Evolutionary conservation across 371 early-diverging fungal species (phyloP).

Genomic region (Lichtheimia corymbifera): DNA sequence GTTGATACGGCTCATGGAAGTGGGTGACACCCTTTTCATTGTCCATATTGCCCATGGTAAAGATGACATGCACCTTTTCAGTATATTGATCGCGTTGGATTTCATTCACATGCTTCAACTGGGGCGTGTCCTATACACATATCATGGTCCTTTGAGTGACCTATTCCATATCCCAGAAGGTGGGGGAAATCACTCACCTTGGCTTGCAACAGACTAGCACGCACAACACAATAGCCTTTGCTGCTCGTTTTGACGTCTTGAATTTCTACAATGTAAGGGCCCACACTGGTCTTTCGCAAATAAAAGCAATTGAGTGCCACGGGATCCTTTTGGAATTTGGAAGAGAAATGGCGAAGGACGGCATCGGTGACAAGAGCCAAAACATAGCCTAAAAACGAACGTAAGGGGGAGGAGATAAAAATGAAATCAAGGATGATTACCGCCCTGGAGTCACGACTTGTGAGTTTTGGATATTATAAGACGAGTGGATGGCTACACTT

Average conservation of each 20-base stretch:
- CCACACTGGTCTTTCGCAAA: slow-evolving; percentile 32
- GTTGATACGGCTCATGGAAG: slow-evolving; percentile 18
- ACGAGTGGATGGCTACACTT: slow-evolving; percentile 11
- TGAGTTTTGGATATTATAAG: too few species aligned
- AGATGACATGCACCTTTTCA: slow-evolving; percentile 32
- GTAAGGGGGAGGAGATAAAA: background rate
- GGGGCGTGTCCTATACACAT: background rate
- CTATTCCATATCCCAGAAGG: background rate
- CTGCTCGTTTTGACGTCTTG: slow-evolving; percentile 35
- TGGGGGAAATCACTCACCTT: slow-evolving; percentile 10
- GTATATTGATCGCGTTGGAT: slow-evolving; percentile 27
- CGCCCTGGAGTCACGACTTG: too few species aligned
- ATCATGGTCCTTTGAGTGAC: background rate
- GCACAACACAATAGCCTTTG: slow-evolving; percentile 42
- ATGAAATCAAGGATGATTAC: background rate
- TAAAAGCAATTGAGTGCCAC: slow-evolving; percentile 47
- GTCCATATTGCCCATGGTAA: slow-evolving; percentile 49
- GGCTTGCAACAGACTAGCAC: slow-evolving; percentile 31
- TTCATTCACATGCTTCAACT: slow-evolving; percentile 9
- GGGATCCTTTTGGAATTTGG: slow-evolving; percentile 37
- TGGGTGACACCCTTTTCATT: slow-evolving; percentile 33
- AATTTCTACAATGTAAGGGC: slow-evolving; percentile 36
- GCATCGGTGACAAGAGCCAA: slow-evolving; percentile 33
- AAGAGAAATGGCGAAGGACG: slow-evolving; percentile 30
- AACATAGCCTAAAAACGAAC: slow-evolving; percentile 24